Base-by-base conservation (phyloP, 2,329 filamentous ascomycete genomes). In the Cryphonectria japonica region DNA sequence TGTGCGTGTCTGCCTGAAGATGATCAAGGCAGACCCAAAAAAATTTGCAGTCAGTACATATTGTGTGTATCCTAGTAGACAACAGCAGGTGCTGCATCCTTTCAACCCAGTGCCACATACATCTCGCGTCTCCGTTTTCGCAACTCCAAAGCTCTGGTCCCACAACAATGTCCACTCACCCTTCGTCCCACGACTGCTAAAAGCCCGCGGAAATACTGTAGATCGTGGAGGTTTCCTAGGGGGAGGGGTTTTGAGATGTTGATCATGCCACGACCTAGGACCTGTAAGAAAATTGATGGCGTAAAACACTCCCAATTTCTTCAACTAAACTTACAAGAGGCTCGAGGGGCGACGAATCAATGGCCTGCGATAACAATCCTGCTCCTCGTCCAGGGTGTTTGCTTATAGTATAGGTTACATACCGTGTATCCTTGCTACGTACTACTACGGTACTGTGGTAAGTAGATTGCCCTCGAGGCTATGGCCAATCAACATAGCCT, bases 261-360 rank as follows among this genome's bases (percentile, higher is more conserved):
- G 59, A 61, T 61, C 65, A 32, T 41, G 14, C 32, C 22, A 39
- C 32, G 46, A 46, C 39, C 61, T 39, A 22, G 37, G 64, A 32
- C 64, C 26, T 34, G 64, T 26, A 11, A 13, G 66, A n/a, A 54
- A 67, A 71, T 66, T 26, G 65, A 71, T 67, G 66, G 61, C 54
- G 66, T 67, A 72, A 70, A 50, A 70, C 59, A 66, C 66, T 63
- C 59, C 66, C 67, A 72, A 72, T 71, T 71, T 26, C 46, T 69
- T 63, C 60, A 60, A 59, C 71, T 72, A 72, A 72, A 61, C 29
- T 43, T 29, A 62, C 14, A 11, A 9, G 22, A 41, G 61, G 7
- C 22, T 8, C 16, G n/a, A 16, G 13, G 16, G 32, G 16, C 2
- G 63, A 59, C 71, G 57, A 72, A 72, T 72, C 71, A 72, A 29